Base-by-base conservation (phyloP, 2,329 filamentous ascomycete genomes). In the Diaporthe sp. region DNA sequence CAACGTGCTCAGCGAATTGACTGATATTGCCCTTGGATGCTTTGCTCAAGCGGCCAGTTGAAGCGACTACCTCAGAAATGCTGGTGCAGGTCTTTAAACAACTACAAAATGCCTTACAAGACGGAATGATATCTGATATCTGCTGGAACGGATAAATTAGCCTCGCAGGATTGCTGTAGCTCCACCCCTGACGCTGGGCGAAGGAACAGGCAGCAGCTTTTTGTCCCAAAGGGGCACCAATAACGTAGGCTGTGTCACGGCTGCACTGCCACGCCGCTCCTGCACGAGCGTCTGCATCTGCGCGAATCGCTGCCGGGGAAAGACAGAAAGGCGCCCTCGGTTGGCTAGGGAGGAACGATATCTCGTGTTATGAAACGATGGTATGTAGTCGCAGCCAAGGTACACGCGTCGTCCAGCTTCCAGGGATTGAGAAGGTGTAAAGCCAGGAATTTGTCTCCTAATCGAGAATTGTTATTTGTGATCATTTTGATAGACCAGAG, bases 181-280 rank as follows among this genome's bases (percentile, higher is more conserved):
- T 35, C 40, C 28, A 66, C 42, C 19, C 9, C 12, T 13, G 6
- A 4, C 28, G 12, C 42, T 33, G 19, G 25, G 42, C 60, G 60
- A 64, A 64, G 60, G 60, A 47, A 7, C 15, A 64, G 60, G 40
- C 60, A 64, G 40, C 60, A 47, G 28, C 25, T 33, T 47, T 64
- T 13, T 33, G 60, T 9, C 6, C 40, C 19, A 17, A 7, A 19
- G 15, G 22, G 25, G 17, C 60, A 15, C 60, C 12, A 35, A 66
- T 47, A 25, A 30, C 8, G 2, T 10, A 33, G 10, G 6, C 15
- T 13, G 10, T 15, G 4, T 15, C 6, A 47, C 42, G 5, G 7
- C 28, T 47, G 60, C 60, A 50, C 60, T 66, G 42, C 60, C 42
- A 66, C 42, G 28, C 60, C 19, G 60, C 28, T 3, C 28, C 28